These are phyloP conservation scores for Ceratobasidium sp. DNA, from an alignment of 1,284 basidiomycete species.

Conservation along the genomic window DNA sequence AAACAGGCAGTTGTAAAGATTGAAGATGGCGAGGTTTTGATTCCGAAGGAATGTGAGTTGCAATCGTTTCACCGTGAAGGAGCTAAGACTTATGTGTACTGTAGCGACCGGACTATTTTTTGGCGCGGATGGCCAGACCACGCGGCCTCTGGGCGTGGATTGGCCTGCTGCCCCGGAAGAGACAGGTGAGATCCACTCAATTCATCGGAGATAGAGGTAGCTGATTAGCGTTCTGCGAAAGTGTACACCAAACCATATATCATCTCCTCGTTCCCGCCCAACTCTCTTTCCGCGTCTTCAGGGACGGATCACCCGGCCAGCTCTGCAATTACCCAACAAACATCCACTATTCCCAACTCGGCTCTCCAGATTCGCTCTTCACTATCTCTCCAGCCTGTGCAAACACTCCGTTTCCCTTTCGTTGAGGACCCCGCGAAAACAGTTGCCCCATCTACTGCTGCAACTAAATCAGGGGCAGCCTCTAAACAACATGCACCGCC, in stretches of 20 bases:
- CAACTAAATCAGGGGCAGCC: conserved; percentile 41
- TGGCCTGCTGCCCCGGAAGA: conserved; percentile 89
- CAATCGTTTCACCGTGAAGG: background rate
- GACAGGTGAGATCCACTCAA: conserved; percentile 62
- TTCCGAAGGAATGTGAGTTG: conserved; percentile 81
- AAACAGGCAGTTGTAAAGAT: conserved; percentile 72
- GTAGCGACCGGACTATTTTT: conserved; percentile 80
- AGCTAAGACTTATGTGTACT: background rate
- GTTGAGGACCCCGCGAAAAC: conserved; percentile 49
- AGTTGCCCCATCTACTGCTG: conserved; percentile 49
- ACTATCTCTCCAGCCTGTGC: conserved; percentile 71
- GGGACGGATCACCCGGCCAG: conserved; percentile 47
- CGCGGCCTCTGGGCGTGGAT: conserved; percentile 69
- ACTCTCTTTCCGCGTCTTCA: conserved; percentile 62
- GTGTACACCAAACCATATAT: conserved; percentile 88
- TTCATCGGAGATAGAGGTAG: background rate
- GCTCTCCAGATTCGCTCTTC: conserved; percentile 83
- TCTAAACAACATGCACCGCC: conserved; percentile 16
- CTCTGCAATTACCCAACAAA: conserved; percentile 45
- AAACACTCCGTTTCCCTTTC: conserved; percentile 76
- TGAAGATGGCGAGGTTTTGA: conserved; percentile 73
- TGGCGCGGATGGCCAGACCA: conserved; percentile 72
- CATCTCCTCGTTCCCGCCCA: conserved; percentile 79
- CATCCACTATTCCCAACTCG: conserved; percentile 50
- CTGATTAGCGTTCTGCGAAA: conserved; percentile 51